These are phyloP conservation scores for Plasmodium vivax DNA, from an alignment of 169 alveolate species.

Conservation along the genomic window DNA sequence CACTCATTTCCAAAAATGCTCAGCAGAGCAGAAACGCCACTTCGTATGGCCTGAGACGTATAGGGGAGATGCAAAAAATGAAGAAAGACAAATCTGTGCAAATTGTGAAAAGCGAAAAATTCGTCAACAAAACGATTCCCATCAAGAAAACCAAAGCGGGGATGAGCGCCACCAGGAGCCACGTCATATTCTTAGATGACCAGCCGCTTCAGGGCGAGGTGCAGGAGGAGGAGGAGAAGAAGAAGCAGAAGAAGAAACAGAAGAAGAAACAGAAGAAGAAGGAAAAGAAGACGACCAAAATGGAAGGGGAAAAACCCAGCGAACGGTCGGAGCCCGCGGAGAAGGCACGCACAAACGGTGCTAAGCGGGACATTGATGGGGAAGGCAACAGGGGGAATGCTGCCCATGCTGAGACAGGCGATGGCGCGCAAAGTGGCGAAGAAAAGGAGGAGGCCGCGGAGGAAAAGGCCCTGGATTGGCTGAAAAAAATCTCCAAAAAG, in stretches of 20 bases:
- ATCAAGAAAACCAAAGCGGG: constrained; percentile 73
- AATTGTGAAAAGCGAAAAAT: constrained; percentile 17
- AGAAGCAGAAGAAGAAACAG: not conserved
- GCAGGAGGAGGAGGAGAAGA: not conserved
- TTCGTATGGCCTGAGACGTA: not conserved
- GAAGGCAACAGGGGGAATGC: not conserved
- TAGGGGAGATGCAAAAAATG: not conserved
- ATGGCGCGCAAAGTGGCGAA: not conserved
- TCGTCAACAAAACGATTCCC: constrained; percentile 41
- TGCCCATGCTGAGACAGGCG: not conserved
- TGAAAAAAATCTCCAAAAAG: constrained; percentile 53
- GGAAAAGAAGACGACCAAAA: not conserved
- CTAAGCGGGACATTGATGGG: not conserved
- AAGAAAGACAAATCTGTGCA: constrained; percentile 6
- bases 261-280: not conserved
- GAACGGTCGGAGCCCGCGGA: not conserved
- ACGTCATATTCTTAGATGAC: constrained; percentile 46
- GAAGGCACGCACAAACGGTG: not conserved
- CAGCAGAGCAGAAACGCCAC: not conserved
- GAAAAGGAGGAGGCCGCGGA: constrained; percentile 45
- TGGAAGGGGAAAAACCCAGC: not conserved
- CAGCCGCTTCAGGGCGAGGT: not conserved
- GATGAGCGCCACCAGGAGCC: constrained; percentile 56
- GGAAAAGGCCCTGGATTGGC: constrained; percentile 64
- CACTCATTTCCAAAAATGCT: constrained; percentile 44